Percentiles rank a stretch among this genome's conserved stretches.
These are phyloP conservation scores for Rutstroemia sp. DNA, from an alignment of 2,329 filamentous ascomycete genomes.

Conservation along the genomic window DNA sequence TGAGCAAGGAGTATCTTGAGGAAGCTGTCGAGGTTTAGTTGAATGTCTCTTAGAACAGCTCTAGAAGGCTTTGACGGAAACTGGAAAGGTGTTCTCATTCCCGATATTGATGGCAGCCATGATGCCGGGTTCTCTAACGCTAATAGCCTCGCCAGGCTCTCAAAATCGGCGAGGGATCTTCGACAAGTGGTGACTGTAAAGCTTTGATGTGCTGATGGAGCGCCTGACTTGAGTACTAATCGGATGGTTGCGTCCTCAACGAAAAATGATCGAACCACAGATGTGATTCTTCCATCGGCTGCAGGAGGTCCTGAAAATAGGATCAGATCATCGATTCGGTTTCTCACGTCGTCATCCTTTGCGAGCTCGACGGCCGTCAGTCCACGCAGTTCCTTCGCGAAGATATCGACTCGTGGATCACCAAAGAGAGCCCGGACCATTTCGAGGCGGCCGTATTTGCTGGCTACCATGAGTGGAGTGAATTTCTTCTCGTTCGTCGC, in stretches of 20 bases:
- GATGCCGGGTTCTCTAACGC: slow-evolving; percentile 88
- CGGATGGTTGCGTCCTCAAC: slow-evolving; percentile 93
- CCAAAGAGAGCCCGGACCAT: slow-evolving; percentile 84
- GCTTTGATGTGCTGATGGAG: slow-evolving; percentile 70
- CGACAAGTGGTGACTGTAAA: slow-evolving; percentile 94
- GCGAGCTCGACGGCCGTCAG: slow-evolving; percentile 92
- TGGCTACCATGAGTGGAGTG: slow-evolving; percentile 94
- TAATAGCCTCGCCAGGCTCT: slow-evolving; percentile 78
- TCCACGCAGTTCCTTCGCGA: slow-evolving; percentile 76
- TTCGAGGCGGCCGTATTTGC: slow-evolving; percentile 93
- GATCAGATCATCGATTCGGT: slow-evolving; percentile 89
- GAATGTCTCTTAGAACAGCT: slow-evolving; percentile 78
- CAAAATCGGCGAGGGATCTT: slow-evolving; percentile 81
- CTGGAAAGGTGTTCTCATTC: slow-evolving; percentile 81
- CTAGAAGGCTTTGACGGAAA: slow-evolving; percentile 88
- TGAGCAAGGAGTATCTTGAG: slow-evolving; percentile 80
- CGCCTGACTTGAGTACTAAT: slow-evolving; percentile 88
- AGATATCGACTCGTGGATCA: slow-evolving; percentile 79
- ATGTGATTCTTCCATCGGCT: slow-evolving; percentile 75
- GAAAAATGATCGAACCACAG: slow-evolving; percentile 91
- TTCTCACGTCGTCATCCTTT: slow-evolving; percentile 95
- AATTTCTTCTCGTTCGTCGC: slow-evolving; percentile 92
- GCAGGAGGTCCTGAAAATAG: slow-evolving; percentile 69
- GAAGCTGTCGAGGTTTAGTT: slow-evolving; percentile 80
- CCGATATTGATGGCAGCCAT: slow-evolving; percentile 76